Evolutionary conservation across 371 early-diverging fungal species (phyloP).

Genomic region (Cokeromyces recurvatus): DNA sequence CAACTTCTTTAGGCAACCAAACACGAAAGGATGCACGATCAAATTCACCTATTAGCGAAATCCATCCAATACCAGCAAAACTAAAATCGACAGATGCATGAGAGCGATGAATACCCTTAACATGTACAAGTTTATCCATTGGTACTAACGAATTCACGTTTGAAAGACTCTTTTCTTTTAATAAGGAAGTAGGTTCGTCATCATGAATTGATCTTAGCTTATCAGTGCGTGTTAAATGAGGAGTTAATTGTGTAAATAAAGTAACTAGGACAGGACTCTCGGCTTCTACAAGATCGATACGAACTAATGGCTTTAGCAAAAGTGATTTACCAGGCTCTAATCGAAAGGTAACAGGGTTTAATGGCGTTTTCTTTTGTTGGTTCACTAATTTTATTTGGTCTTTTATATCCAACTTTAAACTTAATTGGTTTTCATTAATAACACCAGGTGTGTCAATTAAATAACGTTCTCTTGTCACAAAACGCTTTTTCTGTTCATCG

Average conservation of each 20-base stretch:
- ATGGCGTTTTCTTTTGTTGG: conserved; percentile 13
- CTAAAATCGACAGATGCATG: conserved; percentile 57
- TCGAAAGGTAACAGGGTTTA: conserved; percentile 53
- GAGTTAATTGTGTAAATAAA: conserved; percentile 48
- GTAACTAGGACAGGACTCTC: conserved; percentile 49
- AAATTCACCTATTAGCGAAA: conserved; percentile 55
- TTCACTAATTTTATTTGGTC: conserved; percentile 50
- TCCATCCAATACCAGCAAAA: conserved; percentile 69
- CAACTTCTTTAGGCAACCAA: conserved; percentile 46
- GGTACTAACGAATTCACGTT: conserved; percentile 16
- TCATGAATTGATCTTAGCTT: conserved; percentile 32
- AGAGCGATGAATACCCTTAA: conserved; percentile 41
- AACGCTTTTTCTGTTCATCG: conserved; percentile 14
- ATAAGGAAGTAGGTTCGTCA: conserved; percentile 3
- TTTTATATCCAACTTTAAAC: conserved; percentile 38
- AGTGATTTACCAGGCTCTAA: conserved; percentile 51
- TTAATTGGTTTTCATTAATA: conserved; percentile 51
- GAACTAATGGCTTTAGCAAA: conserved; percentile 54
- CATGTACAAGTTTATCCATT: conserved; percentile 22
- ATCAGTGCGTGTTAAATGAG: conserved; percentile 55
- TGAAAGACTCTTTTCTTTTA: conserved; percentile 11
- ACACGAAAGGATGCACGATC: conserved; percentile 42
- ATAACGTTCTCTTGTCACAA: conserved; percentile 45
- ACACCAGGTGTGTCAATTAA: conserved; percentile 68
- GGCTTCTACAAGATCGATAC: conserved; percentile 57